Percentiles rank a stretch among this genome's conserved stretches.
phyloP scores from a whole-genome alignment of 768 basidiomycete species.

The Xerocomellus chrysenteron region DNA sequence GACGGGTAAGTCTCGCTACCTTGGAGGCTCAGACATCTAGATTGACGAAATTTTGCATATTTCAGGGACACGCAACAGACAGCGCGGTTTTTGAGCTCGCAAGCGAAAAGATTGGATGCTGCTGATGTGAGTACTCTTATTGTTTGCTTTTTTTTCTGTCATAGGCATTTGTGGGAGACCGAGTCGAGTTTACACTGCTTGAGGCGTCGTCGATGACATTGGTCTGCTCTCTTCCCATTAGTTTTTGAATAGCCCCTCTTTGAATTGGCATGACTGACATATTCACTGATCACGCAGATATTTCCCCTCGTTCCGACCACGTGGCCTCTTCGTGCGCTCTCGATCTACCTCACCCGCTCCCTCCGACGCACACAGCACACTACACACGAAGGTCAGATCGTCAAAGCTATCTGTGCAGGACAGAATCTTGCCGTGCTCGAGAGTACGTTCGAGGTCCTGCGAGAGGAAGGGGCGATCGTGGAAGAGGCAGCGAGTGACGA shows the following conservation, averaged over 20 bases:
- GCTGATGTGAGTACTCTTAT: constrained; percentile 57
- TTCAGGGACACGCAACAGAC: constrained; percentile 57
- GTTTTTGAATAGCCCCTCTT: neutral
- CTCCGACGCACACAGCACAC: constrained; percentile 74
- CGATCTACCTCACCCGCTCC: constrained; percentile 77
- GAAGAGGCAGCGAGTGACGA: constrained; percentile 58
- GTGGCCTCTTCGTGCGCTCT: constrained; percentile 73
- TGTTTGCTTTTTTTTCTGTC: neutral
- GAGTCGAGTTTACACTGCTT: neutral
- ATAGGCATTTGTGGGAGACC: neutral
- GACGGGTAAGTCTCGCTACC: constrained; percentile 54
- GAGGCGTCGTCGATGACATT: neutral
- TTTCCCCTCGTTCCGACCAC: constrained; percentile 64
- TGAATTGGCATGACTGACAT: neutral
- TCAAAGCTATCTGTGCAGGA: constrained; percentile 75
- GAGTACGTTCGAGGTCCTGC: constrained; percentile 52
- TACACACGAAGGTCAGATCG: constrained; percentile 66
- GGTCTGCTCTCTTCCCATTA: neutral
- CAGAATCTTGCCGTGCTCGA: constrained; percentile 79
- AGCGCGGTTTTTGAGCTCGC: constrained; percentile 71
- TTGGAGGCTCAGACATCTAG: neutral
- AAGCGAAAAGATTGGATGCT: constrained; percentile 75
- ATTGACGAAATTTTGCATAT: neutral
- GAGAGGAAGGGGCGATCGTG: constrained; percentile 64
- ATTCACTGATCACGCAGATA: constrained; percentile 40